Evolutionary conservation across 2,329 filamentous ascomycete genomes (phyloP).

Genomic region (Hymenoscyphus fraxineus): DNA sequence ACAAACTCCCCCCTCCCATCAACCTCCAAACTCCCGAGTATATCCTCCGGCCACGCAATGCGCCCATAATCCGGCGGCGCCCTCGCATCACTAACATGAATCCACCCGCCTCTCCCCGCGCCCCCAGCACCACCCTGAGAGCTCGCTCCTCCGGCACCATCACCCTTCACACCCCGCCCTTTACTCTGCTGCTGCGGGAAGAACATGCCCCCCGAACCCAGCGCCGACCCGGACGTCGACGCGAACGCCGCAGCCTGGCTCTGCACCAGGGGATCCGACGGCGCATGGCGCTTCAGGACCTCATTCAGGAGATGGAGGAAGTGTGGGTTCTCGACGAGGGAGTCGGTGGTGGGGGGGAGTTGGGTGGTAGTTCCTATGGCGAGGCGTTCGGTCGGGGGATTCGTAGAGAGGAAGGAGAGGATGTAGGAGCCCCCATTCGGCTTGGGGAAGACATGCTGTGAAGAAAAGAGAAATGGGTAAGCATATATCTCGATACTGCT

Average conservation of each 20-base stretch:
- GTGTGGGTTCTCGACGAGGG: conserved; percentile 55
- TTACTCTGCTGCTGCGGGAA: conserved; percentile 39
- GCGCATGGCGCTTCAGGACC: conserved; percentile 52
- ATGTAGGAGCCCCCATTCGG: conserved; percentile 46
- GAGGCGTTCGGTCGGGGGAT: conserved; percentile 50
- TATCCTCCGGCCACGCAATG: conserved; percentile 68
- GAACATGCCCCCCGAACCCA: conserved; percentile 50
- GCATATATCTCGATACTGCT: not conserved
- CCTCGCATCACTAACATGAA: conserved; percentile 61
- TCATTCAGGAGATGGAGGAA: conserved; percentile 59
- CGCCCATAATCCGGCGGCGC: conserved; percentile 64
- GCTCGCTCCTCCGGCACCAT: conserved; percentile 53
- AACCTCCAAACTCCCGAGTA: conserved; percentile 64
- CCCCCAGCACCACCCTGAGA: conserved; percentile 59
- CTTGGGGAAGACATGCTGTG: conserved; percentile 56
- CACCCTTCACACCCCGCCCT: conserved; percentile 36
- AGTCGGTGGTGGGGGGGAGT: conserved; percentile 57
- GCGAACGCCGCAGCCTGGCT: conserved; percentile 59
- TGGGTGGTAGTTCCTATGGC: conserved; percentile 57
- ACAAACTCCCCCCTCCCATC: conserved; percentile 54
- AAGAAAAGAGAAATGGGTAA: conserved; percentile 2
- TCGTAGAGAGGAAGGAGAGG: conserved; percentile 56
- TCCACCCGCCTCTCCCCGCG: conserved; percentile 56
- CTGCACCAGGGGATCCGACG: conserved; percentile 52
- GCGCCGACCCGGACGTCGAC: conserved; percentile 50